A percentile compares a stretch with the other conserved stretches of the same genome.
Conservation (phyloP, 305 asterid species). For the Andrographis paniculata region DNA sequence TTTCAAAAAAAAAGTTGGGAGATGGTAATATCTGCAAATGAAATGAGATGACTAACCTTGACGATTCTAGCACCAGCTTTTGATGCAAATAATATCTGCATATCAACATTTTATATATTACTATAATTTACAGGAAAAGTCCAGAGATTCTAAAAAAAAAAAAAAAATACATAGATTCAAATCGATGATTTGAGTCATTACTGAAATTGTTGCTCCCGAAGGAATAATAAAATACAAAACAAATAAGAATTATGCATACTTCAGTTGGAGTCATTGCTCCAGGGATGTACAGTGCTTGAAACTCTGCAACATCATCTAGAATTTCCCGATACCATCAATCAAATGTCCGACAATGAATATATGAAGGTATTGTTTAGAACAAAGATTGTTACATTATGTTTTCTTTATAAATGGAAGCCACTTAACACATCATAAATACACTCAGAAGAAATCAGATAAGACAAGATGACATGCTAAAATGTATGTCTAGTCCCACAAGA, state of each 20-base stretch:
- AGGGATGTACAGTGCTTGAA: slow-evolving; percentile 61
- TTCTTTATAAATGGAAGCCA: slow-evolving; percentile 5
- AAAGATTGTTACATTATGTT: slow-evolving; percentile 2
- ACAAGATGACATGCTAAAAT: too few relatives aligned
- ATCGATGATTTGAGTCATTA: too few relatives aligned
- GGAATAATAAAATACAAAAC: too few relatives aligned
- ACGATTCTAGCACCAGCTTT: slow-evolving; percentile 44
- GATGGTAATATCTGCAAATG: too few relatives aligned
- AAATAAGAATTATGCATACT: too few relatives aligned
- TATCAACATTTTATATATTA: slow-evolving; percentile 10
- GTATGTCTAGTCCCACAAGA: too few relatives aligned
- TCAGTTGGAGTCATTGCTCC: slow-evolving; percentile 90
- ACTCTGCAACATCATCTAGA: slow-evolving; percentile 39
- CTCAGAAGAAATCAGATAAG: too few relatives aligned
- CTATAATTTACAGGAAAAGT: neutral
- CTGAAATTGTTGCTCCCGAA: too few relatives aligned
- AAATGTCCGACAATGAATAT: slow-evolving; percentile 11
- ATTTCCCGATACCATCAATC: slow-evolving; percentile 44
- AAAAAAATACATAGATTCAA: too few relatives aligned
- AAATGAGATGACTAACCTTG: neutral
- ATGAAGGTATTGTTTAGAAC: neutral
- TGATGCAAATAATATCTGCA: slow-evolving; percentile 64
- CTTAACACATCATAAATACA: too few relatives aligned
- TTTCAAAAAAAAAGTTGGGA: neutral
- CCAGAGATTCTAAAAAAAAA: neutral